These are phyloP conservation scores for Pythium sukuiense DNA, from an alignment of 352 stramenopile species.

Conservation along the genomic window DNA sequence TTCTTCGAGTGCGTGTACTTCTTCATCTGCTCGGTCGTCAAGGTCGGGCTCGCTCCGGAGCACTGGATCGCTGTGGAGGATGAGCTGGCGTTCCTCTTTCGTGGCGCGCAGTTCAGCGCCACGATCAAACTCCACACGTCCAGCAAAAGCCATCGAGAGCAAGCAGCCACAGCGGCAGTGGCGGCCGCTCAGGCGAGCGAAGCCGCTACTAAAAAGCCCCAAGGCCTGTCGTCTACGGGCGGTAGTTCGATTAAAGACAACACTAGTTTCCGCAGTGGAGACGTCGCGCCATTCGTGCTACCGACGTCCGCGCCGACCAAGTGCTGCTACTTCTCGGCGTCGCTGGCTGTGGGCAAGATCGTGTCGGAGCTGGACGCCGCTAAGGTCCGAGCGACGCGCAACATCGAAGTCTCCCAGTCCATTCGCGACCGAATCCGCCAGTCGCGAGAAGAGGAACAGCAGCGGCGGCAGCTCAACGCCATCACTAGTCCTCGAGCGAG, in stretches of 20 bases:
- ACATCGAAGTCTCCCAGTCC: conserved; percentile 67
- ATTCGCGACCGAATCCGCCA: conserved; percentile 55
- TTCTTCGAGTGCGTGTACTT: conserved; percentile 86
- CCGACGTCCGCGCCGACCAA: conserved; percentile 37
- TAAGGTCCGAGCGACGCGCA: conserved; percentile 52
- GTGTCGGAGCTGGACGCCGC: conserved; percentile 66
- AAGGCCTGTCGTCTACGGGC: conserved; percentile 32
- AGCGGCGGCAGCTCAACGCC: conserved; percentile 41
- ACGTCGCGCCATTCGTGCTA: conserved; percentile 41
- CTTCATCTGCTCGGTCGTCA: conserved; percentile 72
- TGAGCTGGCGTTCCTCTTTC: conserved; percentile 74
- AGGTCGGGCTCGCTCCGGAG: conserved; percentile 53
- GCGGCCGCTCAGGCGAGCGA: conserved; percentile 4
- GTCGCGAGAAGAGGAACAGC: conserved; percentile 38
- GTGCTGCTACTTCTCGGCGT: conserved; percentile 62
- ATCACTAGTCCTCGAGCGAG: conserved; percentile 35
- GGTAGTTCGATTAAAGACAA: conserved; percentile 11
- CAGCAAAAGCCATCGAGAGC: conserved; percentile 16
- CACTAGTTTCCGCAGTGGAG: neutral
- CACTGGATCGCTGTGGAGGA: conserved; percentile 66
- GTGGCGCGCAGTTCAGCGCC: conserved; percentile 65
- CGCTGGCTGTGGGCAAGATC: conserved; percentile 59
- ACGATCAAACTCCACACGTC: conserved; percentile 51
- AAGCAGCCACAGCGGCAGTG: conserved; percentile 1
- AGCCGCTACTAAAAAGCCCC: conserved; percentile 39